phyloP scores from a whole-genome alignment of 495 filamentous ascomycete species.

The Aspergillus sclerotiicarbonarius region DNA sequence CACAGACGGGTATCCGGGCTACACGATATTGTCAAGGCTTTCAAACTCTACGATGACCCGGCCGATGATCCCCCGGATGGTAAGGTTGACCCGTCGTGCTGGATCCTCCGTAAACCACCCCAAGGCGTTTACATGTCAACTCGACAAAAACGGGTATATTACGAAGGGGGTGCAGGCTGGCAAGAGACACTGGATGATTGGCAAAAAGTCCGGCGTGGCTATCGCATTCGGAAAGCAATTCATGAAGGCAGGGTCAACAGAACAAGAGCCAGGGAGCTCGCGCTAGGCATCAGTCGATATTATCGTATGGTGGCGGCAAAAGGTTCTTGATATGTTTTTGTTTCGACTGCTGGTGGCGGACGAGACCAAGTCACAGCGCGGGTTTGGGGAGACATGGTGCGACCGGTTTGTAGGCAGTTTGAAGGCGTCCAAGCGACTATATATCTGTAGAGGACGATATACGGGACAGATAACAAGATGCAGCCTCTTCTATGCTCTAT shows the following conservation, averaged over 20 bases:
- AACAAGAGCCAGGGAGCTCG: conserved; percentile 31
- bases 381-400: not conserved
- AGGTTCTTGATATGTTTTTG: not conserved
- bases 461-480: conserved; percentile 6
- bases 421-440: not conserved
- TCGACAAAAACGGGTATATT: conserved; percentile 37
- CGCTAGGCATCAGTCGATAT: conserved; percentile 19
- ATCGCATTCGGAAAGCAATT: conserved; percentile 35
- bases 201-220: conserved; percentile 36
- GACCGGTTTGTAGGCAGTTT: not conserved
- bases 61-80: conserved; percentile 42
- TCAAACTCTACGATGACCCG: conserved; percentile 37
- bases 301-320: conserved; percentile 22
- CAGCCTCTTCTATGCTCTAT: conserved; percentile 17
- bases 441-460: not conserved
- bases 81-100: conserved; percentile 38
- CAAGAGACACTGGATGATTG: conserved; percentile 44
- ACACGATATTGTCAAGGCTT: conserved; percentile 23
- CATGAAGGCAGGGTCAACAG: conserved; percentile 39
- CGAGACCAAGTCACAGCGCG: not conserved
- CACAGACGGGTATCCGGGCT: conserved; percentile 30
- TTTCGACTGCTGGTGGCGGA: not conserved
- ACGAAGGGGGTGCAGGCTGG: conserved; percentile 43
- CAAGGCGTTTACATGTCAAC: conserved; percentile 39
- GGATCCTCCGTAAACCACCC: conserved; percentile 44